Evolutionary conservation across 495 filamentous ascomycete species (phyloP).

Genomic region (Penicillium coprophilum): DNA sequence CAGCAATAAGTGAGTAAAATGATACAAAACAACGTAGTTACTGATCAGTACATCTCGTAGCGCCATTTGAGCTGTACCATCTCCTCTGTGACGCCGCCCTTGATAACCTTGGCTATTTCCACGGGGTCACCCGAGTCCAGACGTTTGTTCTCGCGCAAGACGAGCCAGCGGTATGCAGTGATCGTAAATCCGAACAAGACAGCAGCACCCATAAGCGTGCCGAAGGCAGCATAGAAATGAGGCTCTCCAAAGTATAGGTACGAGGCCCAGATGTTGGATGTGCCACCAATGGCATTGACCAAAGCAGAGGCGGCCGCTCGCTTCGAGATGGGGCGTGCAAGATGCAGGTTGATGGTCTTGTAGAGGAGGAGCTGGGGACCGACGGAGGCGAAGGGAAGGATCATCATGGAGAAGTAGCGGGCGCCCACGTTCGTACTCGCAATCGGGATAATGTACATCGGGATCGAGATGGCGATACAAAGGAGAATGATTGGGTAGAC

Average conservation of each 20-base stretch:
- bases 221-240: conserved; percentile 39
- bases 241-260: conserved; percentile 40
- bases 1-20: not conserved
- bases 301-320: conserved; percentile 32
- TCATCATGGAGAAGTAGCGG: conserved; percentile 34
- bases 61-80: conserved; percentile 42
- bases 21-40: not conserved
- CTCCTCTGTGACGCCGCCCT: conserved; percentile 41
- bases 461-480: conserved; percentile 24
- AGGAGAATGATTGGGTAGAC: conserved; percentile 26
- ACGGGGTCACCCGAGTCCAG: conserved; percentile 34
- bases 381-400: conserved; percentile 32
- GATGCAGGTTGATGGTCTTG: conserved; percentile 33
- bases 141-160: conserved; percentile 35
- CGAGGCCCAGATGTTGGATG: conserved; percentile 41
- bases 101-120: conserved; percentile 34
- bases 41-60: conserved; percentile 40
- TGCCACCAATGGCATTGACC: conserved; percentile 37
- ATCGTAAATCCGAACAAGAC: conserved; percentile 33
- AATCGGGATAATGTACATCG: conserved; percentile 31
- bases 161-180: conserved; percentile 37
- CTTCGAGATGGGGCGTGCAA: conserved; percentile 29
- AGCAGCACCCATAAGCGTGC: conserved; percentile 35
- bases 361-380: conserved; percentile 33
- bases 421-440: conserved; percentile 25